These are phyloP conservation scores for Termitomyces sp. DNA, from an alignment of 768 basidiomycete genomes.

Conservation along the genomic window DNA sequence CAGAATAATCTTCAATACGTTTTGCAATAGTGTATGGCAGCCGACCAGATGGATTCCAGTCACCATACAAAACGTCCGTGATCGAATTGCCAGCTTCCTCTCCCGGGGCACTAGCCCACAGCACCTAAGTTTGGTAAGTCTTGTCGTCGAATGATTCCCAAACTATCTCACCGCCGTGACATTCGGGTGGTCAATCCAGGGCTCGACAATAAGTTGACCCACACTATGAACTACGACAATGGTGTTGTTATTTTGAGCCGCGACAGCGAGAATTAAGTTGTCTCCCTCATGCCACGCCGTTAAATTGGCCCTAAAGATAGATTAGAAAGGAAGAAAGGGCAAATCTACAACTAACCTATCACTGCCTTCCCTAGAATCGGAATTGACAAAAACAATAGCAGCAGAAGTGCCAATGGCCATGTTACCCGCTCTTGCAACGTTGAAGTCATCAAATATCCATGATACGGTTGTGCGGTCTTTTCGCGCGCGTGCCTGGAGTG, in stretches of 20 bases:
- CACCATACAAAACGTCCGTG: slow-evolving; percentile 67
- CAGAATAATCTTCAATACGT: slow-evolving; percentile 51
- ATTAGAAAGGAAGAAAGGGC: neutral
- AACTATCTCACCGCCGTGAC: slow-evolving; percentile 55
- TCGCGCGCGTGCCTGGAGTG: slow-evolving; percentile 69
- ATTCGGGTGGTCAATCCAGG: slow-evolving; percentile 72
- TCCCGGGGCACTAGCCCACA: slow-evolving; percentile 67
- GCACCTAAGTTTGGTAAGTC: slow-evolving; percentile 35
- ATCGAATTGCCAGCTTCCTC: slow-evolving; percentile 70
- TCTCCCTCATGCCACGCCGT: slow-evolving; percentile 77
- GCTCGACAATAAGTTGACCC: slow-evolving; percentile 55
- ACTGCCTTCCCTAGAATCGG: slow-evolving; percentile 81
- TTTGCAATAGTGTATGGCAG: slow-evolving; percentile 78
- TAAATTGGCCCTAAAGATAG: slow-evolving; percentile 59
- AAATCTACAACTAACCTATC: slow-evolving; percentile 4
- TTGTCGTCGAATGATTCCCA: neutral
- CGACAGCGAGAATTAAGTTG: slow-evolving; percentile 64
- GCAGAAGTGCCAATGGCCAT: slow-evolving; percentile 51
- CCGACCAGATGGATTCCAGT: slow-evolving; percentile 63
- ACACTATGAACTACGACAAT: slow-evolving; percentile 68
- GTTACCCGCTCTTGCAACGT: slow-evolving; percentile 47
- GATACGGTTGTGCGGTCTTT: slow-evolving; percentile 60
- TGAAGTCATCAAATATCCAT: slow-evolving; percentile 71
- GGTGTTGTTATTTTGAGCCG: slow-evolving; percentile 63
- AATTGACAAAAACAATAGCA: slow-evolving; percentile 77